phyloP scores from a whole-genome alignment of 805 yeast species.

The Wickerhamiella brachini region DNA sequence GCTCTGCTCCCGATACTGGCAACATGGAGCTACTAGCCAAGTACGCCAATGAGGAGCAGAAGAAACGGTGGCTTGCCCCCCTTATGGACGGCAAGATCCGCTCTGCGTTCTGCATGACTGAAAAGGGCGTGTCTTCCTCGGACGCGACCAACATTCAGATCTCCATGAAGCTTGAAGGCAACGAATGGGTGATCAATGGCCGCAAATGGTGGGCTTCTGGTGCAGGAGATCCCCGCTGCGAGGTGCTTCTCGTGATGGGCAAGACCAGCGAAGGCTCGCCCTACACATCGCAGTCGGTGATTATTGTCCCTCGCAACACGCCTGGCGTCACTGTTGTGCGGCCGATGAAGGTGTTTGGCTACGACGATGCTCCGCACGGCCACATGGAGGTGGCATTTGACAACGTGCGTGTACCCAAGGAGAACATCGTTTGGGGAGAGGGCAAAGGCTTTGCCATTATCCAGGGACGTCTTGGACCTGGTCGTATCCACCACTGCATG shows the following conservation, averaged over 20 bases:
- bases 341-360: constrained; percentile 43
- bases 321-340: constrained; percentile 39
- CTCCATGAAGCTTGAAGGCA: constrained; percentile 32
- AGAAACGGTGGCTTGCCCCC: constrained; percentile 37
- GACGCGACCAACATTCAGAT: constrained; percentile 47
- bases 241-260: constrained; percentile 41
- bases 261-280: constrained; percentile 26
- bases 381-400: constrained; percentile 46
- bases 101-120: constrained; percentile 55
- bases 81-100: constrained; percentile 41
- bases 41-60: constrained; percentile 31
- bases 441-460: constrained; percentile 52
- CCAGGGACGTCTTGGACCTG: constrained; percentile 54
- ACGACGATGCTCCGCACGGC: constrained; percentile 62
- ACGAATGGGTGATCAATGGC: constrained; percentile 39
- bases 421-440: constrained; percentile 31
- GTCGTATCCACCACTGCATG: constrained; percentile 62
- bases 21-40: constrained; percentile 36
- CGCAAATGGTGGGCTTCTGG: constrained; percentile 62
- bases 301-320: constrained; percentile 39
- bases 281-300: constrained; percentile 42
- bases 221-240: constrained; percentile 52
- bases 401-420: constrained; percentile 34
- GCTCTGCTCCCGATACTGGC: constrained; percentile 53
- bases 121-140: constrained; percentile 44